Base-by-base conservation (phyloP, 495 filamentous ascomycete genomes). In the Penicillium bovifimosum region DNA sequence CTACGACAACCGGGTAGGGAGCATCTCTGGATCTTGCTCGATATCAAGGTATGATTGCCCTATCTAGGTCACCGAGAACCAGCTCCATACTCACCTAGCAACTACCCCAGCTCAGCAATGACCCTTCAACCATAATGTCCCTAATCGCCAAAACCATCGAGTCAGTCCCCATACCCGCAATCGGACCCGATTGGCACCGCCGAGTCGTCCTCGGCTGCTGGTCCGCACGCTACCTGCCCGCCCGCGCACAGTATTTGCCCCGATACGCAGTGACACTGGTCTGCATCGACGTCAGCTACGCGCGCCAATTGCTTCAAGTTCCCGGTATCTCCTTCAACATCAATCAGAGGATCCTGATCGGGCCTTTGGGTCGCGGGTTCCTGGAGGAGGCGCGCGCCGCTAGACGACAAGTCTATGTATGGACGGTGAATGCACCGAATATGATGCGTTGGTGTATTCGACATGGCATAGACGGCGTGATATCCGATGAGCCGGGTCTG, bases 11-110 rank as follows among this genome's bases (percentile, higher is more conserved):
- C 84, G 0, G 79, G 69, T 1, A 47, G 73, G 9, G 81, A 87
- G 56, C 60, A 85, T 35, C 71, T 90, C 5, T 96, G 92, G 91
- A 44, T 91, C 3, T 66, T 97, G 38, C 74, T 97, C 0, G 92
- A 97, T 64, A 88, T 97, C 60, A 97, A 97, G 70, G 84, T 89
- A n/a, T n/a, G n/a, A n/a, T n/a, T n/a, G n/a, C n/a, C n/a, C n/a
- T n/a, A n/a, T n/a, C n/a, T n/a, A n/a, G n/a, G n/a, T n/a, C n/a
- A n/a, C n/a, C n/a, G n/a, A n/a, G n/a, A n/a, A n/a, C n/a, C n/a
- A n/a, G n/a, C n/a, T n/a, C n/a, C n/a, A n/a, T n/a, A n/a, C n/a
- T n/a, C n/a, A n/a, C n/a, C n/a, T n/a, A n/a, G n/a, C n/a, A n/a
- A n/a, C n/a, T n/a, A n/a, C n/a, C n/a, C n/a, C 5, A 85, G 80